Base-by-base conservation (phyloP, 106 monocot genomes). In the Hemerocallis citrina region DNA sequence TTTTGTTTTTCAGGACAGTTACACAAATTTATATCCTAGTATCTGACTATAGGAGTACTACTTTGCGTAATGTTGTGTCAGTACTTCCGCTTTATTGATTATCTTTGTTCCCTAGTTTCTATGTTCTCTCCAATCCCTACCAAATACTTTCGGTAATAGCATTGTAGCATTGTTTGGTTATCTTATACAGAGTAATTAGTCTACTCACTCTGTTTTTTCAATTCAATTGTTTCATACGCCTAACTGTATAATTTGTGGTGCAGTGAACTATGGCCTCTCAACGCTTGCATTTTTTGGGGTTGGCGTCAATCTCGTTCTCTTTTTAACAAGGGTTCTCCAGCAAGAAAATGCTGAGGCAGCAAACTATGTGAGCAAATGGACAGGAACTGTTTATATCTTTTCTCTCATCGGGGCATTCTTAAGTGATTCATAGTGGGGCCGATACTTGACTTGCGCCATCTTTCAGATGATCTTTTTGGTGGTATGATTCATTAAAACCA, bases 311-410 rank as follows among this genome's bases (percentile, higher is more conserved):
- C 67, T 89, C 7, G 89, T 89, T 40, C 75, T 89, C 35, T 89
- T 85, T 75, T 38, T 89, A 24, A 85, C 78, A 13, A 75, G 85
- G 62, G 84, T 89, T 33, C 57, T 89, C 13, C 62, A 81, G 4
- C 85, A 89, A 63, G 81, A 79, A 2, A 84, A 73, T 29, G 84
- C 85, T 14, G 76, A 66, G 1, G 89, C 89, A 7, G 89, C 84
- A 34, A 89, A 89, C 60, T 81, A 81, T 66, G 85, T 89, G 13
- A 85, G 89, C 81, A 85, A 81, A 50, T 81, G 85, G 89, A 89
- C 81, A 1, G 89, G 89, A 60, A 89, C 89, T 2, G 78, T 85
- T 0, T 89, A 84, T 59, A 81, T 89, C 27, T 85, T 89, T 25
- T 89, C 89, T 2, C 89, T 89, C 29, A 46, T 81, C n/a, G 89